These are phyloP conservation scores for Globisporangium rhizosaccharum DNA, from an alignment of 352 stramenopile species.

Conservation along the genomic window DNA sequence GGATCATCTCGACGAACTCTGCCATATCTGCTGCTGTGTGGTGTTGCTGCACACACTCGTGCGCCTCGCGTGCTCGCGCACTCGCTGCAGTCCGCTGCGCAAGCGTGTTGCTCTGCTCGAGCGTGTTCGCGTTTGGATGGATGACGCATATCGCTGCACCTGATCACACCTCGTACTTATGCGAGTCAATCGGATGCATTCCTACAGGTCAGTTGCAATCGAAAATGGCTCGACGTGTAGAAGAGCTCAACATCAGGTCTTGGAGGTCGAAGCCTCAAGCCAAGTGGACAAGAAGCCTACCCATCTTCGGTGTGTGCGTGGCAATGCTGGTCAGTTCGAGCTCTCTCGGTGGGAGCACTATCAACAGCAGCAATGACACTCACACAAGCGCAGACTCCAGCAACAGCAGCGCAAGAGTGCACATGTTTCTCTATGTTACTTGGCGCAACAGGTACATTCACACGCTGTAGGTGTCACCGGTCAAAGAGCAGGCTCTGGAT, in stretches of 20 bases:
- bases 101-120: not conserved
- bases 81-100: not conserved
- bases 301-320: no score
- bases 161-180: not conserved
- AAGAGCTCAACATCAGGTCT: no score
- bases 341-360: no score
- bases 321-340: no score
- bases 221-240: not conserved
- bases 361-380: no score
- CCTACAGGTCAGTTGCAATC: not conserved
- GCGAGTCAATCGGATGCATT: no score
- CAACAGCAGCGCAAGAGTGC: not conserved
- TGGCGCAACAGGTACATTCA: not conserved
- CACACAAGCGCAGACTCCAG: no score
- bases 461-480: not conserved
- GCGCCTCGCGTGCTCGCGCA: not conserved
- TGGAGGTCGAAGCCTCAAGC: no score
- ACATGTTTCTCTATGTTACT: not conserved
- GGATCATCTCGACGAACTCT: constrained; percentile 81
- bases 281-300: no score
- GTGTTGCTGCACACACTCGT: not conserved
- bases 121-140: not conserved
- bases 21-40: constrained; percentile 32
- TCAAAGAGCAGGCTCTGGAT: constrained; percentile 52
- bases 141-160: not conserved